Evolutionary conservation across 2,329 filamentous ascomycete genomes (phyloP).

Genomic region (Penicillium sp.): DNA sequence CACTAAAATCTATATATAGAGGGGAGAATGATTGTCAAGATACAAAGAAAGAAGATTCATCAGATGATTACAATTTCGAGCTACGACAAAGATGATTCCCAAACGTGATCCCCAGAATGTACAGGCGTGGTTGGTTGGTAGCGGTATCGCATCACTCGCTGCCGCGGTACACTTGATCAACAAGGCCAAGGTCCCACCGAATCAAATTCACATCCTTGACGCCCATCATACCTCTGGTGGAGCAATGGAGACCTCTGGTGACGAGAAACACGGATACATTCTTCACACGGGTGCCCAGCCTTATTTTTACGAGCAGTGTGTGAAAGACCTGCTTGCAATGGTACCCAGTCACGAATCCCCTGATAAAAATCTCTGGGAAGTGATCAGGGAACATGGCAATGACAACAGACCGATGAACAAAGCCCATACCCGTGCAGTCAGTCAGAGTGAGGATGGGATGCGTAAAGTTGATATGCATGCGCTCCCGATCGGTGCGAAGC

Average conservation of each 20-base stretch:
- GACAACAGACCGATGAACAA: not conserved
- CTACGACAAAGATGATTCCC: not conserved
- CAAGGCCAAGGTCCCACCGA: slow-evolving; percentile 28
- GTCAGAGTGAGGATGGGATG: slow-evolving; percentile 2
- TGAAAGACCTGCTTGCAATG: slow-evolving; percentile 29
- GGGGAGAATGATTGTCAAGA: no score
- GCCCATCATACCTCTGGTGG: slow-evolving; percentile 27
- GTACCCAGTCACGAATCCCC: slow-evolving; percentile 20
- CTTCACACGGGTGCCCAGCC: slow-evolving; percentile 31
- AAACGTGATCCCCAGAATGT: not conserved
- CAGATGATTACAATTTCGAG: no score
- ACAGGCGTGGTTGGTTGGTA: slow-evolving; percentile 35
- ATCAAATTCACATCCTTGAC: slow-evolving; percentile 34
- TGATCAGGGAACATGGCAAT: not conserved
- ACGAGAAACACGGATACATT: slow-evolving; percentile 29
- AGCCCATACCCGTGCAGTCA: not conserved
- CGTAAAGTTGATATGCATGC: slow-evolving; percentile 2
- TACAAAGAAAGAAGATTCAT: no score
- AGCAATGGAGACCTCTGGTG: slow-evolving; percentile 25
- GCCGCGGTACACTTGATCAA: slow-evolving; percentile 34
- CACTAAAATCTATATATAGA: no score
- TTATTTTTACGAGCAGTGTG: slow-evolving; percentile 31
- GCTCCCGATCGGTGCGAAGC: slow-evolving; percentile 11
- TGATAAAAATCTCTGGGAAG: not conserved
- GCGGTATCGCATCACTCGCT: slow-evolving; percentile 33